Conservation (phyloP, 2,329 filamentous ascomycete species). For the Epichloe glyceriae region DNA sequence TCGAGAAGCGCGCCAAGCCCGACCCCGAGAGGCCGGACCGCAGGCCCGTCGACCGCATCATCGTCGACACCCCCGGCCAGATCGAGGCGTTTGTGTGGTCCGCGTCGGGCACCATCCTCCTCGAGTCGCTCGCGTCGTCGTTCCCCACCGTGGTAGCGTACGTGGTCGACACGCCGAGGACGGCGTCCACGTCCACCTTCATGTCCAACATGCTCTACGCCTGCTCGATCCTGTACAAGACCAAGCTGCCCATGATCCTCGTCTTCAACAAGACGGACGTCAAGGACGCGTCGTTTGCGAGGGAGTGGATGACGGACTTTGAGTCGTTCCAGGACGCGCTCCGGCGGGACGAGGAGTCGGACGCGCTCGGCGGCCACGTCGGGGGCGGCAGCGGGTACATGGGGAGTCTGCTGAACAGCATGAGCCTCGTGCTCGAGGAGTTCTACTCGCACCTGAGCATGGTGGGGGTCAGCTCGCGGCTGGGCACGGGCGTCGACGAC, state of each 20-base stretch:
- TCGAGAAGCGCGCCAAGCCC: slow-evolving; percentile 75
- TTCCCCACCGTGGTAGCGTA: slow-evolving; percentile 97
- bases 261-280: slow-evolving; percentile 99
- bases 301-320: slow-evolving; percentile 99
- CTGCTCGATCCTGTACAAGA: slow-evolving; percentile 97
- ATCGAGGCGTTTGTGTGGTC: slow-evolving; percentile 99
- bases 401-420: slow-evolving; percentile 88
- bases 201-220: slow-evolving; percentile 99
- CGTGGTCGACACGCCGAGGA: slow-evolving; percentile 91
- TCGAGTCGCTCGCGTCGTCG: slow-evolving; percentile 81
- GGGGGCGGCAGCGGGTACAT: slow-evolving; percentile 89
- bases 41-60: slow-evolving; percentile 64
- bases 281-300: slow-evolving; percentile 78
- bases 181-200: slow-evolving; percentile 86
- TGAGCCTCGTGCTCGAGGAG: slow-evolving; percentile 94
- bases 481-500: slow-evolving; percentile 79
- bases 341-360: slow-evolving; percentile 63
- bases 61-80: slow-evolving; percentile 92
- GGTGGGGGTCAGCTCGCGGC: slow-evolving; percentile 86
- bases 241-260: slow-evolving; percentile 93
- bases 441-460: slow-evolving; percentile 92
- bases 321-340: slow-evolving; percentile 87
- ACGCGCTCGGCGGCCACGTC: slow-evolving; percentile 60
- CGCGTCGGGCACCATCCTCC: slow-evolving; percentile 82
- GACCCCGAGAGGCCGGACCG: slow-evolving; percentile 45